These are phyloP conservation scores for Cocos nucifera DNA, from an alignment of 176 grass and related monocot genomes.

Conservation along the genomic window DNA sequence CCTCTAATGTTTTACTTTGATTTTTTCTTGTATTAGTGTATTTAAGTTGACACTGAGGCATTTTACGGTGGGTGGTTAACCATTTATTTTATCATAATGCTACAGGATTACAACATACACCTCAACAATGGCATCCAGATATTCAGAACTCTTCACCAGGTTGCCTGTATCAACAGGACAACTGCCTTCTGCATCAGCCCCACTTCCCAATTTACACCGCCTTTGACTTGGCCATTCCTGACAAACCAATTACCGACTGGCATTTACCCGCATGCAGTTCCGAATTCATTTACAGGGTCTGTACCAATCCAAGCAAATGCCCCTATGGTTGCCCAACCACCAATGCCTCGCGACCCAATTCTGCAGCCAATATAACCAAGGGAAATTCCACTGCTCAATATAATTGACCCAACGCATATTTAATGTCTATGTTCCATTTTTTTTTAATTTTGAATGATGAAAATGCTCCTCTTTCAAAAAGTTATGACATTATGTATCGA, in stretches of 20 bases:
- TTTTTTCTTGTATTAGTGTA: no score
- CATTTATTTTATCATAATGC: not conserved
- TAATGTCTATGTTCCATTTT: no score
- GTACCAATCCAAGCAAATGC: constrained; percentile 38
- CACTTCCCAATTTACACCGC: not conserved
- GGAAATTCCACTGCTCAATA: no score
- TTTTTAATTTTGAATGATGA: no score
- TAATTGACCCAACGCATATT: no score
- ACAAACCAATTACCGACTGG: constrained; percentile 32
- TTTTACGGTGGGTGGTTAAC: no score
- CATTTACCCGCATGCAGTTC: constrained; percentile 31
- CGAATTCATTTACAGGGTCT: constrained; percentile 42
- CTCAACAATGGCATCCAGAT: constrained; percentile 47
- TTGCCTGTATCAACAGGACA: constrained; percentile 20
- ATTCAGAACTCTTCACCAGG: constrained; percentile 17
- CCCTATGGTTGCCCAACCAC: constrained; percentile 10
- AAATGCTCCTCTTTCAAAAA: no score
- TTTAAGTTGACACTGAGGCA: no score
- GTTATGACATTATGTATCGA: no score
- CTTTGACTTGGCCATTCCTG: constrained; percentile 23
- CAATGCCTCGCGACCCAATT: constrained; percentile 19
- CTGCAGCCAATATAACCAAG: not conserved
- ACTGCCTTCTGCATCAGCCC: constrained; percentile 12
- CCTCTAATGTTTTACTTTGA: no score
- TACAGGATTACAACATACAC: constrained; percentile 43